phyloP scores from a whole-genome alignment of 2,329 filamentous ascomycete genomes.

The Amauroascus niger region DNA sequence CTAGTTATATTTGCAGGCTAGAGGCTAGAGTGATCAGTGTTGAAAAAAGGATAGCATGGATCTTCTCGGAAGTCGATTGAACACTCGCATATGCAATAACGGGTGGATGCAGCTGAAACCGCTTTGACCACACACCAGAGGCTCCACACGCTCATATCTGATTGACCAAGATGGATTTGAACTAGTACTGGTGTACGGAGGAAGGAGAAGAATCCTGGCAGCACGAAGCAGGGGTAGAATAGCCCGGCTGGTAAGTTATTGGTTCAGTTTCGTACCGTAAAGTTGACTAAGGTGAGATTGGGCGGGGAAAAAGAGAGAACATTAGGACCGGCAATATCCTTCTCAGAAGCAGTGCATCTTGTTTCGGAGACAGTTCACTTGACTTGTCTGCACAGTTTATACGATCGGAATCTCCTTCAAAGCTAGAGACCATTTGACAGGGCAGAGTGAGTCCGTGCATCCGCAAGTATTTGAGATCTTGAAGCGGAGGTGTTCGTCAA shows the following conservation, averaged over 20 bases:
- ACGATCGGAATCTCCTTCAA: background rate
- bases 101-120: conserved; percentile 24
- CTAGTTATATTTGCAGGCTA: background rate
- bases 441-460: background rate
- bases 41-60: conserved; percentile 5
- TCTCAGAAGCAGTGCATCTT: background rate
- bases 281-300: background rate
- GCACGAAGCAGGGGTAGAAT: background rate
- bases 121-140: conserved; percentile 15
- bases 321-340: background rate
- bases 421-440: background rate
- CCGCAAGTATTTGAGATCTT: background rate
- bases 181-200: no score
- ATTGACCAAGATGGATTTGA: background rate
- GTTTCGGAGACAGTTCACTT: background rate
- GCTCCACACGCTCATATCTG: conserved; percentile 7
- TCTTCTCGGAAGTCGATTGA: conserved; percentile 11
- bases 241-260: background rate
- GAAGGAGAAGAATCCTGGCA: background rate
- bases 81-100: conserved; percentile 25
- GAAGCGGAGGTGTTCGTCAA: conserved; percentile 8
- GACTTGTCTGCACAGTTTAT: background rate
- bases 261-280: background rate
- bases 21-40: background rate
- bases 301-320: background rate